Base-by-base conservation (phyloP, 768 basidiomycete genomes). In the Tremella yokohamensis region DNA sequence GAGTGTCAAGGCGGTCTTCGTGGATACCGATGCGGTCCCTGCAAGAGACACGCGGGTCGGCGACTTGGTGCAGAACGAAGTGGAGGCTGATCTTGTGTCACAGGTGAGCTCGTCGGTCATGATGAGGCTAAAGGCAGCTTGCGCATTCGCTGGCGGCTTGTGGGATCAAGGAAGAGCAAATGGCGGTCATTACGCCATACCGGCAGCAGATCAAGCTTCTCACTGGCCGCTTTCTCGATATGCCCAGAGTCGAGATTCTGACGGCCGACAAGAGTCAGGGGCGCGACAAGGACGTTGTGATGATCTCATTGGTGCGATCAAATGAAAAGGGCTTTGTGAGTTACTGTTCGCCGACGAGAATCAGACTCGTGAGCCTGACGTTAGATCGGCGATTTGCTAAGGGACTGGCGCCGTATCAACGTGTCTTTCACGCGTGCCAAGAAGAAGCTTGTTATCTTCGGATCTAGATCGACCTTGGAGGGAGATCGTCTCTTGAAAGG, bases 341-440 rank as follows among this genome's bases (percentile, higher is more conserved):
- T 80, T 16, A 45, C 4, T 18, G 39, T 11, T 40, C 39, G n/a
- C 42, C 42, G 42, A 45, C 15, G 42, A n/a, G n/a, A 6, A 45
- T 15, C 4, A 45, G 22, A 45, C 15, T 45, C 22, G 6, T 45
- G 42, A 18, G 37, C 47, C 26, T 49, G 51, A 20, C 25, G 15
- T 18, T 60, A 94, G 92, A 82, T 90, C 24, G 96, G 96, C 8
- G 92, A 97, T 53, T 81, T 99, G 1, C 80, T 98, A 22, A 90
- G 88, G 66, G 96, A 99, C 73, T 97, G 94, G 93, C 82, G 96
- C 38, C 78, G 96, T 34, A 86, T 97, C 81, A 99, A 99, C 70
- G 96, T 99, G 16, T 88, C 91, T 7, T 90, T 98, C 75, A 97
- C 94, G 0, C 86, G 96, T 15, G 94, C 93, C 0, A 84, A 87